Base-by-base conservation (phyloP, 2,329 filamentous ascomycete genomes). In the Alternaria ethzedia region DNA sequence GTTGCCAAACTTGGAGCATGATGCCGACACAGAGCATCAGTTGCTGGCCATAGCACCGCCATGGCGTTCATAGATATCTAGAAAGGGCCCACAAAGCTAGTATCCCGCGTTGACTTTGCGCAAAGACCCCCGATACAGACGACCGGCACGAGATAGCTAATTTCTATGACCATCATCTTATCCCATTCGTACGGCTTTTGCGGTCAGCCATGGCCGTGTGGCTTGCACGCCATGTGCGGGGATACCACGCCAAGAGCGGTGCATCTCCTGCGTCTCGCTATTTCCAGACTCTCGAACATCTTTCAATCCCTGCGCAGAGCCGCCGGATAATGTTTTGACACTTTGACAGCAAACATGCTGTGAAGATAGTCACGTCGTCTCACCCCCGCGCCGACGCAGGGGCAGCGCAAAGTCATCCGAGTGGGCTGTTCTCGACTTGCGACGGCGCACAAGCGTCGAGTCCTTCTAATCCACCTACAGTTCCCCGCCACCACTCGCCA, bases 1-100 rank as follows among this genome's bases (percentile, higher is more conserved):
- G 83, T 98, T 74, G 85, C 79, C 47, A 82, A 78, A 64, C 66
- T 80, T 59, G 68, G 70, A 47, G 68, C 68, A 46, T 76, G 64
- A 65, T 63, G 50, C 45, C 50, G 57, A 46, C 36, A 55, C 32
- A 60, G 45, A 41, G 54, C 56, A 54, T 61, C 51, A 56, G 61
- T 46, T 47, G 58, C 55, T 63, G 32, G 56, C 44, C 21, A 60
- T 52, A 57, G 43, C 47, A 63, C 44, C 67, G 61, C 57, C 64
- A 65, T 52, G 61, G 56, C 58, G 26, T 49, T 49, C 56, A 63
- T 50, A 47, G 26, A 52, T 57, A 50, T 47, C 57, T 57, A 63
- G 57, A 60, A 46, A 59, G 43, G 58, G 65, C 43, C 43, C 50
- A 61, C 58, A 59, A 64, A 69, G 66, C 23, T 62, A 67, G 67